phyloP scores from a whole-genome alignment of 352 stramenopile genomes.

The Phytopythium boreale region DNA sequence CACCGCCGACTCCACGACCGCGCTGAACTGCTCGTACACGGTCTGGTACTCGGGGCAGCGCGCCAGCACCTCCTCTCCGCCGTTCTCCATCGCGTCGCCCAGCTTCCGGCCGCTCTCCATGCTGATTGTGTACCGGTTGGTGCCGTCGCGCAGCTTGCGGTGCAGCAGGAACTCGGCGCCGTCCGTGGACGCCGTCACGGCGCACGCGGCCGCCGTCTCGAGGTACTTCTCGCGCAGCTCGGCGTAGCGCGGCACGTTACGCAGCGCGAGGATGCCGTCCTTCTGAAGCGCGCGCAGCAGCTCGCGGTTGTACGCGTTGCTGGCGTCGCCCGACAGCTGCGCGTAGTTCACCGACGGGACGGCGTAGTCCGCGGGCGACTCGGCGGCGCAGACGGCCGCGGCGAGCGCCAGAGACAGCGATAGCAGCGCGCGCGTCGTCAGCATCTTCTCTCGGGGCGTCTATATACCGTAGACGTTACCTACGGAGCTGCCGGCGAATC shows the following conservation, averaged over 20 bases:
- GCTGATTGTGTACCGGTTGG: conserved; percentile 73
- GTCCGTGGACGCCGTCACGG: conserved; percentile 40
- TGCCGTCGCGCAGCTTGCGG: conserved; percentile 63
- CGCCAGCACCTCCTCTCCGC: conserved; percentile 36
- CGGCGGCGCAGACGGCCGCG: conserved; percentile 2
- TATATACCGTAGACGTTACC: too few species aligned
- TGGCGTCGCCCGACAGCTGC: conserved; percentile 26
- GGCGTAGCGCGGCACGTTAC: conserved; percentile 65
- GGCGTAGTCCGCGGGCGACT: conserved; percentile 39
- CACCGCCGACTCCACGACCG: conserved; percentile 49
- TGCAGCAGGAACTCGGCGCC: conserved; percentile 65
- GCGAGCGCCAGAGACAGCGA: conserved; percentile 7
- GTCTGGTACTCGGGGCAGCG: conserved; percentile 55
- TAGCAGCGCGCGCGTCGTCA: conserved; percentile 8
- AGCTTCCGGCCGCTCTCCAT: conserved; percentile 51
- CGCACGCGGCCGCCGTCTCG: conserved; percentile 49
- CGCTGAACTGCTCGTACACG: conserved; percentile 55
- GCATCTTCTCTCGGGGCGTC: conserved; percentile 19
- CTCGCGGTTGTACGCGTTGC: conserved; percentile 28
- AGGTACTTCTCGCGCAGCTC: conserved; percentile 52
- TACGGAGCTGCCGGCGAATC: conserved; percentile 13
- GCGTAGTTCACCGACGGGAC: conserved; percentile 58
- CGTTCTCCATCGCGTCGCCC: conserved; percentile 15
- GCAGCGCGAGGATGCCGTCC: conserved; percentile 73
- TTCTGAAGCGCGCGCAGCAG: conserved; percentile 53